Base-by-base conservation (phyloP, 2,329 filamentous ascomycete genomes). In the Pestalotiopsis sp. region DNA sequence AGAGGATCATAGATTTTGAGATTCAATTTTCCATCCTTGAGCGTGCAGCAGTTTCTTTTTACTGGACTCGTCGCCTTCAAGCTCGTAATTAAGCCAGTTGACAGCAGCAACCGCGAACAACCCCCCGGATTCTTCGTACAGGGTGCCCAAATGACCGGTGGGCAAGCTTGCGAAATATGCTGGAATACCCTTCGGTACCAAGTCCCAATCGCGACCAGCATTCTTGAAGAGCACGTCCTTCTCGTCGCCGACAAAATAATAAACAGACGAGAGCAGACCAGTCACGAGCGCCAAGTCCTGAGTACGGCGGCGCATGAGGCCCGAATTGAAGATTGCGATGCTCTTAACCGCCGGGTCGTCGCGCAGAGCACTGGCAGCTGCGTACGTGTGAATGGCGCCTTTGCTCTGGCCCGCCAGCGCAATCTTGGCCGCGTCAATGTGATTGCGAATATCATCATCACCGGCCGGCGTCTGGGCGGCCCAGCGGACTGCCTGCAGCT, bases 381-480 rank as follows among this genome's bases (percentile, higher is more conserved):
- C 38, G n/a, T 61, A 61, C 9, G 58, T 61, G 58, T 61, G 58
- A 5, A 61, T 40, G 5, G 30, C 58, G 30, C 58, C 58, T 20
- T 61, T 61, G 30, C 58, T 61, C 26, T 61, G 58, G 11, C 58
- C 58, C n/a, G 58, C 58, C 26, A 61, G 58, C 10, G 58, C 58
- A 61, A 61, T 61, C 26, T 13, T 38, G 26, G 26, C n/a, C 2
- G 14, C 3, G 58, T 61, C 58, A 11, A 61, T 38, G 10, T 61
- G 26, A 14, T 13, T 39, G n/a, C 58, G 58, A 40, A 61, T 40
- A 30, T 40, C 58, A 6, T 20, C 14, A 7, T 6, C 14, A 35
- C 3, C 58, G 11, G 13, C 9, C 13, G 30, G 30, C 3, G 14
- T 35, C 26, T 61, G 58, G 14, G 35, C 6, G 13, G 58, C 58